Evolutionary conservation across 805 yeast species (phyloP).

Genomic region (Starmerella riodocensis): DNA sequence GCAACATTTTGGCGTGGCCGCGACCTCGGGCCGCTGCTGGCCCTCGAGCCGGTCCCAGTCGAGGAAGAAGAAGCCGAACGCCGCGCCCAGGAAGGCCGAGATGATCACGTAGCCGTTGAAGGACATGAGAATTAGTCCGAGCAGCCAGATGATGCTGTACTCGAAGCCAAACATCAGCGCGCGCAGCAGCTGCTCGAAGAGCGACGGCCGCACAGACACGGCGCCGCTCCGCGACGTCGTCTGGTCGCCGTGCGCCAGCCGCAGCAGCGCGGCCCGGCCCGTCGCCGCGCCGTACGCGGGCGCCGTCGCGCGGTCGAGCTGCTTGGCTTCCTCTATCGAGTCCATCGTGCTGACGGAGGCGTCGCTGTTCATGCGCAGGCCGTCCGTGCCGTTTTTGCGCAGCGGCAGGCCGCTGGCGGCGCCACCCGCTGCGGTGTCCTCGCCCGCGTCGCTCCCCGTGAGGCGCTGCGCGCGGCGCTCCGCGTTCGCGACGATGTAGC

Average conservation of each 20-base stretch:
- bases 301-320: not conserved
- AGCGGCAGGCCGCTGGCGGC: not conserved
- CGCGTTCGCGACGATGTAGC: conserved; percentile 18
- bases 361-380: not conserved
- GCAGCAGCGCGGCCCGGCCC: not conserved
- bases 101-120: conserved; percentile 58
- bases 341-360: not conserved
- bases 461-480: conserved; percentile 1
- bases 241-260: not conserved
- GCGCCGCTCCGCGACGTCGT: not conserved
- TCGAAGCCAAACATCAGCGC: conserved; percentile 41
- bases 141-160: conserved; percentile 51
- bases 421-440: not conserved
- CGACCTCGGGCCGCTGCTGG: not conserved
- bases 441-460: not conserved
- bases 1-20: conserved; percentile 8
- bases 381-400: not conserved
- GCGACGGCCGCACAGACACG: conserved; percentile 28
- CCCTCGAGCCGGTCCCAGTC: conserved; percentile 29
- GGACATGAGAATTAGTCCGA: conserved; percentile 65
- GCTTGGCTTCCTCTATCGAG: not conserved
- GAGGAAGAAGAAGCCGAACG: conserved; percentile 45
- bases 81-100: conserved; percentile 48
- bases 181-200: conserved; percentile 41
- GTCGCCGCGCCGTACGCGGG: not conserved